phyloP scores from a whole-genome alignment of 306 rosid species.

The Boehmeria nivea region DNA sequence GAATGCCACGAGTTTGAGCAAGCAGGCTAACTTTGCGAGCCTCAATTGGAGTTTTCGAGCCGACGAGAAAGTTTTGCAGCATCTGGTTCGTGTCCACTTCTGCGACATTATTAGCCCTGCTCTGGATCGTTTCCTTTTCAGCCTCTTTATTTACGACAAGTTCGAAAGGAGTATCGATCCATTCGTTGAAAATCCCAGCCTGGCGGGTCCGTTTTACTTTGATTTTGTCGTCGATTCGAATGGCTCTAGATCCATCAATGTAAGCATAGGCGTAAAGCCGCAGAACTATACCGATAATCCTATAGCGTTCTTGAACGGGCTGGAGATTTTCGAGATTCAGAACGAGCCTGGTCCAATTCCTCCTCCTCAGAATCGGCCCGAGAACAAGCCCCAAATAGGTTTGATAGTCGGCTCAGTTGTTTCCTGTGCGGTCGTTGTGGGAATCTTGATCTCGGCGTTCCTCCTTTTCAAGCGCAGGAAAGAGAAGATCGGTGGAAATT shows the following conservation, averaged over 20 bases:
- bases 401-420: slow-evolving; percentile 20
- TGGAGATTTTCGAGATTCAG: slow-evolving; percentile 34
- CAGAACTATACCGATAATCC: neutral
- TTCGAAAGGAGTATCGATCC: neutral
- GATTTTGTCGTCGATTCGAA: slow-evolving; percentile 28
- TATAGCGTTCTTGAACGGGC: slow-evolving; percentile 39
- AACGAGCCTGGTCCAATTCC: neutral
- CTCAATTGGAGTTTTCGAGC: slow-evolving; percentile 25
- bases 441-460: neutral
- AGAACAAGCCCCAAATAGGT: neutral
- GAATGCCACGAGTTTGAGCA: neutral
- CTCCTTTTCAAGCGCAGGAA: slow-evolving; percentile 21
- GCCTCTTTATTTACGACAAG: slow-evolving; percentile 6
- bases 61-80: neutral
- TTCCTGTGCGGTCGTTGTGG: slow-evolving; percentile 16
- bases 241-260: slow-evolving; percentile 16
- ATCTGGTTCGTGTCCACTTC: slow-evolving; percentile 38
- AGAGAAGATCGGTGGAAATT: slow-evolving; percentile 7
- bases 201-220: slow-evolving; percentile 13
- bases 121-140: neutral
- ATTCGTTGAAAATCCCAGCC: rapidly evolving
- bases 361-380: neutral
- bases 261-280: slow-evolving; percentile 14
- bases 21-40: neutral
- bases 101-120: neutral